These are phyloP conservation scores for Guillardia theta DNA, from an alignment of 78 protist genomes.

Conservation along the genomic window DNA sequence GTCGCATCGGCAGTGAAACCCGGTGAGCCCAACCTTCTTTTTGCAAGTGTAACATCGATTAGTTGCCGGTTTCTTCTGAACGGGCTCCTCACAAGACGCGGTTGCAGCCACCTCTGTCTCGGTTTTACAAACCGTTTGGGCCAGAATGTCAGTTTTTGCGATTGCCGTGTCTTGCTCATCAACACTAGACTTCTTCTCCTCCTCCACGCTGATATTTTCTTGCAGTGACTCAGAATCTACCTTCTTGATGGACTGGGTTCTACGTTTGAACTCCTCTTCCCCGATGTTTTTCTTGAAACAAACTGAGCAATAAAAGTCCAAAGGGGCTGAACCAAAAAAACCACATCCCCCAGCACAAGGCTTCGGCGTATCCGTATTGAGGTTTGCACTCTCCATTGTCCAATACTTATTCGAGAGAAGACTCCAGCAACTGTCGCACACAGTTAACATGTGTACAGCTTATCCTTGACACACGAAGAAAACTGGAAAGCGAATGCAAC, in stretches of 20 bases:
- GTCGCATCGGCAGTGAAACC: conserved; percentile 75
- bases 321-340: not conserved
- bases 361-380: not conserved
- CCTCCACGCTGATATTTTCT: too few species aligned
- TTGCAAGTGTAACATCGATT: conserved; percentile 59
- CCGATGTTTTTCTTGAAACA: not conserved
- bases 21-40: conserved; percentile 77
- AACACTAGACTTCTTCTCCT: too few species aligned
- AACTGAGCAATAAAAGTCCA: not conserved
- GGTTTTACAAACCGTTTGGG: too few species aligned
- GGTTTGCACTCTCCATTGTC: not conserved
- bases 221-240: too few species aligned
- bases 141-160: too few species aligned
- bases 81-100: not conserved
- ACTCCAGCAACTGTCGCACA: too few species aligned
- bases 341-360: not conserved
- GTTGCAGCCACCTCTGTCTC: too few species aligned
- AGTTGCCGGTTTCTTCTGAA: not conserved
- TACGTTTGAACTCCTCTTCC: not conserved
- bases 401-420: too few species aligned
- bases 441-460: too few species aligned
- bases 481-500: too few species aligned
- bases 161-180: too few species aligned
- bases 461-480: too few species aligned
- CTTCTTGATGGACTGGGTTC: not conserved